These are phyloP conservation scores for Evernia prunastri DNA, from an alignment of 495 filamentous ascomycete species.

Conservation along the genomic window DNA sequence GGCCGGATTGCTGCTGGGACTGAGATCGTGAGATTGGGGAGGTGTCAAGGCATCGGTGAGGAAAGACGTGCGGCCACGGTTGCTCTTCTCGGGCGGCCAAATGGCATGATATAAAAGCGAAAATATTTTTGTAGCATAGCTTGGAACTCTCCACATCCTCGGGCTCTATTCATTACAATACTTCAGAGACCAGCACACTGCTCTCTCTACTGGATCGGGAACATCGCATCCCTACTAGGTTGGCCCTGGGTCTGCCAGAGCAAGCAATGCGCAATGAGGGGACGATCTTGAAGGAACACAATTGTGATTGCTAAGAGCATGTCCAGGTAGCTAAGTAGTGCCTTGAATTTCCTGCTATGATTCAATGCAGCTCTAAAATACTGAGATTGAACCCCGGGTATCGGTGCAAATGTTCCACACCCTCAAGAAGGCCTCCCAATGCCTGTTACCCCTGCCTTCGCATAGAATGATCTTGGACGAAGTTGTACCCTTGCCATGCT, in stretches of 20 bases:
- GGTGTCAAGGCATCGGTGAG: background rate
- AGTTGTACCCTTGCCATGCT: background rate
- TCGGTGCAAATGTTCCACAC: background rate
- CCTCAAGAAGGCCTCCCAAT: background rate
- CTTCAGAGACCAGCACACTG: background rate
- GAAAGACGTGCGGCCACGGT: background rate
- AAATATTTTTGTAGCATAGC: constrained; percentile 22
- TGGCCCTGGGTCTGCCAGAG: background rate
- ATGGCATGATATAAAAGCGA: background rate
- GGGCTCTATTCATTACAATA: background rate
- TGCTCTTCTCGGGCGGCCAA: background rate
- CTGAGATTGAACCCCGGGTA: background rate
- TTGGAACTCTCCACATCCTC: constrained; percentile 10
- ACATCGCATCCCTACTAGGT: background rate
- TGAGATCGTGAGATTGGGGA: constrained; percentile 38
- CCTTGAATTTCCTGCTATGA: background rate
- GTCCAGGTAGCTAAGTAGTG: background rate
- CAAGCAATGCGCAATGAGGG: background rate
- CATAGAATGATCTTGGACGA: background rate
- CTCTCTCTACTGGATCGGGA: background rate
- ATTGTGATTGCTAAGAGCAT: background rate
- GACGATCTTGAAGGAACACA: background rate
- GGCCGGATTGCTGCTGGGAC: constrained; percentile 53
- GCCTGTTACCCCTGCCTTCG: background rate
- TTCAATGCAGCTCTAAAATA: background rate